Percentiles rank a stretch among this genome's conserved stretches.
Conservation (phyloP, 352 stramenopile genomes). For the Pythium sukuiense region DNA sequence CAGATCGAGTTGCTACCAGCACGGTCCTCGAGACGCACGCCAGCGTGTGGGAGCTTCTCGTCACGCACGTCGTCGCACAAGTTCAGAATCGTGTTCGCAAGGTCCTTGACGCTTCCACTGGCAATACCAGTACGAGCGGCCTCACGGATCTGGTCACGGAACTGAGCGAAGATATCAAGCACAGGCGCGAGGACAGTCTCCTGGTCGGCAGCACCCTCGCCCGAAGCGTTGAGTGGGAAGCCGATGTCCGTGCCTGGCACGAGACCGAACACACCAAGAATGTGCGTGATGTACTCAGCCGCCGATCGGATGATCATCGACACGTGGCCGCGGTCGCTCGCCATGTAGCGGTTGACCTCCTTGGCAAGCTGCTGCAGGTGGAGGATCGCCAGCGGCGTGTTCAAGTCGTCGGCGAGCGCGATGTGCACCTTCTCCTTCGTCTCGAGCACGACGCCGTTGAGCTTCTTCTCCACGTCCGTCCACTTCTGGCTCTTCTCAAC, state of each 20-base stretch:
- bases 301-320: slow-evolving; percentile 82
- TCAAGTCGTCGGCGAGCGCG: slow-evolving; percentile 89
- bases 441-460: slow-evolving; percentile 64
- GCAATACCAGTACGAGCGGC: slow-evolving; percentile 55
- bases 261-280: slow-evolving; percentile 84
- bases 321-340: slow-evolving; percentile 50
- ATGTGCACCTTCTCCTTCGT: slow-evolving; percentile 81
- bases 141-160: slow-evolving; percentile 83
- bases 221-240: slow-evolving; percentile 57
- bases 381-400: slow-evolving; percentile 84
- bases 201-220: slow-evolving; percentile 48
- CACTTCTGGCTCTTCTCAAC: slow-evolving; percentile 84
- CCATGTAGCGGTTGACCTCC: slow-evolving; percentile 85
- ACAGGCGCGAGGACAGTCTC: slow-evolving; percentile 84
- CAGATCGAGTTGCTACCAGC: slow-evolving; percentile 69
- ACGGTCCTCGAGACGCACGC: slow-evolving; percentile 88
- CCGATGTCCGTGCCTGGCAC: slow-evolving; percentile 79
- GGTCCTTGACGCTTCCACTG: slow-evolving; percentile 43
- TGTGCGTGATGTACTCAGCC: slow-evolving; percentile 89
- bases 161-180: slow-evolving; percentile 89
- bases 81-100: slow-evolving; percentile 71
- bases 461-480: slow-evolving; percentile 67
- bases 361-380: slow-evolving; percentile 81
- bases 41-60: slow-evolving; percentile 84
- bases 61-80: slow-evolving; percentile 90